phyloP scores from a whole-genome alignment of 179 eudicot genomes.

The Camellia oleifera region DNA sequence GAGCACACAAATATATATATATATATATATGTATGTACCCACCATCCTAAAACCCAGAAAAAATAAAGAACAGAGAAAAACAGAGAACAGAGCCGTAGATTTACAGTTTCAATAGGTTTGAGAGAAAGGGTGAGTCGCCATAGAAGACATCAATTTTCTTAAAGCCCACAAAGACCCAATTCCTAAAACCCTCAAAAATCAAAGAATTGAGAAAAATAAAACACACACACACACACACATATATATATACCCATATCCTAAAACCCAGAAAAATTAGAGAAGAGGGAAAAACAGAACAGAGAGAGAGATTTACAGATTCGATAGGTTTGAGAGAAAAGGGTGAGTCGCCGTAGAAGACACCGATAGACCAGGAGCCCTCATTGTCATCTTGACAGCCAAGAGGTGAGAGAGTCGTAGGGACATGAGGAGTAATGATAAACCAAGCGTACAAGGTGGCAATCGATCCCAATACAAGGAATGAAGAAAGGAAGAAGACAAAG shows the following conservation, averaged over 20 bases:
- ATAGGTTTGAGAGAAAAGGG: slow-evolving; percentile 78
- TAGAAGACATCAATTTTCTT: slow-evolving; percentile 59
- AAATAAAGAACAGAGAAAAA: background rate
- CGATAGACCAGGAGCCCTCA: slow-evolving; percentile 91
- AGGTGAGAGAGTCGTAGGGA: slow-evolving; percentile 21
- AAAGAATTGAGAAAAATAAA: background rate
- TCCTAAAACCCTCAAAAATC: background rate
- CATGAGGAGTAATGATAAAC: slow-evolving; percentile 51
- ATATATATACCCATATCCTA: background rate
- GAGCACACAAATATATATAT: background rate
- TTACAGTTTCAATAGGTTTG: slow-evolving; percentile 69
- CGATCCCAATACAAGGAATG: slow-evolving; percentile 45
- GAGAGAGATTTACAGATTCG: slow-evolving; percentile 50
- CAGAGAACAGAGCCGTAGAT: slow-evolving; percentile 13
- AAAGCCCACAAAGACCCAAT: background rate
- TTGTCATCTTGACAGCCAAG: slow-evolving; percentile 58
- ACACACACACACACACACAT: background rate
- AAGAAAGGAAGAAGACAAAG: slow-evolving; percentile 40
- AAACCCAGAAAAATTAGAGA: background rate
- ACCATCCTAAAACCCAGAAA: background rate
- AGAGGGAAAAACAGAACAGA: background rate
- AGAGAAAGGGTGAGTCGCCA: slow-evolving; percentile 74
- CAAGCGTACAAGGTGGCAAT: slow-evolving; percentile 57
- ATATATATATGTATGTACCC: background rate
- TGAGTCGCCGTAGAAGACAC: slow-evolving; percentile 73